Conservation (phyloP, 371 early-diverging fungal species). For the Blyttiomyces sp. region DNA sequence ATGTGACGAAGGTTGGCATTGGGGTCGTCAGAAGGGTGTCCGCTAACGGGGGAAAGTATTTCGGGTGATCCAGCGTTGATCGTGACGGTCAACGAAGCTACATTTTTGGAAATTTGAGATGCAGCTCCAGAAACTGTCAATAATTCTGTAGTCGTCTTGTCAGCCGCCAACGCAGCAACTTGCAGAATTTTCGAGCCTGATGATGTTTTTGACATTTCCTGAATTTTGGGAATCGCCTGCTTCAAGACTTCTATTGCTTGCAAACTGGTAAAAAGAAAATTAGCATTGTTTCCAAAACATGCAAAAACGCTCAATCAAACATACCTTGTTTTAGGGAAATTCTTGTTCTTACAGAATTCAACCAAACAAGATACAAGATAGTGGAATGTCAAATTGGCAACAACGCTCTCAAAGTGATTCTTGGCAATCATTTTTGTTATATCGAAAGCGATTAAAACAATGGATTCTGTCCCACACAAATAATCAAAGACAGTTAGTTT, state of each 20-base stretch:
- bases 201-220: conserved; percentile 34
- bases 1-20: conserved; percentile 40
- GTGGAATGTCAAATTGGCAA: conserved; percentile 42
- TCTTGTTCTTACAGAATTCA: conserved; percentile 51
- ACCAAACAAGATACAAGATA: conserved; percentile 51
- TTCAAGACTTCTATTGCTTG: conserved; percentile 42
- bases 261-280: conserved; percentile 18
- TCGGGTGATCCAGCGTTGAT: conserved; percentile 3
- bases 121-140: conserved; percentile 5
- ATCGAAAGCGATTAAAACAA: conserved; percentile 49
- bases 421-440: conserved; percentile 45
- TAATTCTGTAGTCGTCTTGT: conserved; percentile 34
- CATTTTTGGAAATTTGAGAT: too few relatives aligned
- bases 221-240: conserved; percentile 35
- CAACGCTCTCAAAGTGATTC: conserved; percentile 44
- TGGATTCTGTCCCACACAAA: conserved; percentile 31
- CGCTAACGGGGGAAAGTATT: too few relatives aligned
- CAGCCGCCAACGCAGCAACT: conserved; percentile 36
- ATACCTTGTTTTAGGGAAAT: conserved; percentile 41
- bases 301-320: not conserved
- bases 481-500: too few relatives aligned
- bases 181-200: conserved; percentile 33
- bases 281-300: not conserved
- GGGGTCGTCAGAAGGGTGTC: not conserved
- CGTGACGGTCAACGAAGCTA: too few relatives aligned